Base-by-base conservation (phyloP, 139 green algal species). In the Micractinium conductrix region DNA sequence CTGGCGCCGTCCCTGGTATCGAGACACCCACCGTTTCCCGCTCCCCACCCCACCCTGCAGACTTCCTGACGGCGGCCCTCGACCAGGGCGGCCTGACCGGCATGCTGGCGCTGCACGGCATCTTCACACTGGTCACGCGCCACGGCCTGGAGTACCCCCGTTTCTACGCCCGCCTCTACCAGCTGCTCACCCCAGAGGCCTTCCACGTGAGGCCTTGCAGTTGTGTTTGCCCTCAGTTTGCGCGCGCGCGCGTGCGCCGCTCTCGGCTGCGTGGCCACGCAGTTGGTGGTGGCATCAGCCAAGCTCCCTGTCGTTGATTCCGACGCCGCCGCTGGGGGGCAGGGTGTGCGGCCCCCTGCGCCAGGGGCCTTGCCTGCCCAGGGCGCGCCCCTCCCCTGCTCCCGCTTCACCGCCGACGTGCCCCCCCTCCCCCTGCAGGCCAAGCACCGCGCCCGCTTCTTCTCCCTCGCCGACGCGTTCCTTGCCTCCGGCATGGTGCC, bases 101-200 rank as follows among this genome's bases (percentile, higher is more conserved):
- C 86, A 96, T 99, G 90, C 89, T 99, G 48, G 96, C 97, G 6
- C 93, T 99, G 24, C 91, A 98, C 83, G 94, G 94, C 50, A 93
- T 99, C 78, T 99, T 99, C 87, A 53, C 93, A 24, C 92, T 99
- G 55, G 95, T 99, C 67, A 98, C 95, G 37, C 76, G 88, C 21
- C 95, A 98, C 88, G 93, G 95, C 22, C 91, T 99, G 44, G 96
- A 99, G 92, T 98, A 98, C 90, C 94, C 95, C 0, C 63, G 89
- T 74, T 98, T 98, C 87, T 98, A 95, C 87, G 45, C 53, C 0
- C 80, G 91, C 33, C 90, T 98, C 33, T 98, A 98, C 85, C 69
- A 74, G 26, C 88, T 98, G 44, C 84, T 98, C 24, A 94, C 87
- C 1, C 84, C 87, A 0, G 89, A 94, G 4, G 85, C 75, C 26